Conservation (phyloP, 208 protist genomes). For the Leishmania mexicana region DNA sequence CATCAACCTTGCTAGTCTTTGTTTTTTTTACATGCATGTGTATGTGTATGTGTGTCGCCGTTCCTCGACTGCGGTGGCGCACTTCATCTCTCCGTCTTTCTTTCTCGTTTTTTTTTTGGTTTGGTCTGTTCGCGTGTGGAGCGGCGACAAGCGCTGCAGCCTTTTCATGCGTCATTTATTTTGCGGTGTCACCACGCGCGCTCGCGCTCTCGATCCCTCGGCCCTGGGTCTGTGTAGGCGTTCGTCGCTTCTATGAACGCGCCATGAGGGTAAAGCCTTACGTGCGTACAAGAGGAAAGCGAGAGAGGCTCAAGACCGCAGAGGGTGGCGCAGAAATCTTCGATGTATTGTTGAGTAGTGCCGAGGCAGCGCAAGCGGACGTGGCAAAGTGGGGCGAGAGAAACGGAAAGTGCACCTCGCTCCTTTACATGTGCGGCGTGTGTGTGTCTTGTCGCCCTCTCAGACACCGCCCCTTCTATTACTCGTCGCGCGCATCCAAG, state of each 20-base stretch:
- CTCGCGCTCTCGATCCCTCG: not conserved
- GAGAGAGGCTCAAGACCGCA: not conserved
- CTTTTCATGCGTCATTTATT: not conserved
- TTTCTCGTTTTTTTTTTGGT: not conserved
- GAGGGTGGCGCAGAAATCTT: not conserved
- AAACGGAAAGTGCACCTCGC: not conserved
- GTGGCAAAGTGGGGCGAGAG: not conserved
- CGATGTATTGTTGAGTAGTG: not conserved
- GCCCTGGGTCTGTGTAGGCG: slow-evolving; percentile 10
- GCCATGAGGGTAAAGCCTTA: not conserved
- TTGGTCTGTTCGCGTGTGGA: not conserved
- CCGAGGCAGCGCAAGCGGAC: not conserved
- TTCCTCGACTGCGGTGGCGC: not conserved
- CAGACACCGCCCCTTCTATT: no score
- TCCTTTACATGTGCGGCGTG: not conserved
- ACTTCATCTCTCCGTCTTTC: not conserved
- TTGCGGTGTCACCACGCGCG: not conserved
- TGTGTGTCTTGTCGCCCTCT: not conserved
- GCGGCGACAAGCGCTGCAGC: not conserved
- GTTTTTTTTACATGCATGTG: not conserved
- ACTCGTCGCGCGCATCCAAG: not conserved
- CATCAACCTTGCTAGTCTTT: not conserved
- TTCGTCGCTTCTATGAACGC: not conserved
- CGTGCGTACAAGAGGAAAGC: not conserved
- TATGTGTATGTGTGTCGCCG: not conserved